Evolutionary conservation across 176 grass and related monocot species (phyloP).

Genomic region (Triticum urartu): DNA sequence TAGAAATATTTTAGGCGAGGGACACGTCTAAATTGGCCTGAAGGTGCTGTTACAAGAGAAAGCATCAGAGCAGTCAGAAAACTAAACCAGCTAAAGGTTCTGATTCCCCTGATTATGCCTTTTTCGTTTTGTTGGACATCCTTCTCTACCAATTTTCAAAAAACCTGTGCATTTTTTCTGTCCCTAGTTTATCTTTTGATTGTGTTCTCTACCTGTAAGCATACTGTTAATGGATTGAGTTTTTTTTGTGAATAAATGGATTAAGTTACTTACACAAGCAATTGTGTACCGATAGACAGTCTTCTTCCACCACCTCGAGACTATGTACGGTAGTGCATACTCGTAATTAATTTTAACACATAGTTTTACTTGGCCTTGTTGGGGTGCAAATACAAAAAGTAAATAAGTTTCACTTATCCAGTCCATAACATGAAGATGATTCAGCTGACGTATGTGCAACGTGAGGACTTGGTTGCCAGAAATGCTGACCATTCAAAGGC

Average conservation of each 20-base stretch:
- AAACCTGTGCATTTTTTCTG: background rate
- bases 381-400: background rate
- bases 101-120: background rate
- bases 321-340: background rate
- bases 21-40: constrained; percentile 83
- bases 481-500: constrained; percentile 56
- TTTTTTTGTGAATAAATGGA: background rate
- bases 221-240: background rate
- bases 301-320: no score
- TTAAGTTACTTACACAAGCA: background rate
- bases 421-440: background rate
- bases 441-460: background rate
- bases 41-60: constrained; percentile 87
- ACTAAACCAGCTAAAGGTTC: background rate
- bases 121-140: background rate
- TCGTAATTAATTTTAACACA: background rate
- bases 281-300: background rate
- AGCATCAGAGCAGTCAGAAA: constrained; percentile 86
- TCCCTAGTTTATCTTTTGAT: background rate
- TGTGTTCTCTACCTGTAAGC: background rate
- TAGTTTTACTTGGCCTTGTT: background rate
- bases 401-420: background rate
- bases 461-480: constrained; percentile 66
- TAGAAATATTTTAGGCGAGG: constrained; percentile 91
- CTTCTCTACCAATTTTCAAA: background rate